Evolutionary conservation across 768 basidiomycete genomes (phyloP).

Genomic region (Kwoniella sp.): DNA sequence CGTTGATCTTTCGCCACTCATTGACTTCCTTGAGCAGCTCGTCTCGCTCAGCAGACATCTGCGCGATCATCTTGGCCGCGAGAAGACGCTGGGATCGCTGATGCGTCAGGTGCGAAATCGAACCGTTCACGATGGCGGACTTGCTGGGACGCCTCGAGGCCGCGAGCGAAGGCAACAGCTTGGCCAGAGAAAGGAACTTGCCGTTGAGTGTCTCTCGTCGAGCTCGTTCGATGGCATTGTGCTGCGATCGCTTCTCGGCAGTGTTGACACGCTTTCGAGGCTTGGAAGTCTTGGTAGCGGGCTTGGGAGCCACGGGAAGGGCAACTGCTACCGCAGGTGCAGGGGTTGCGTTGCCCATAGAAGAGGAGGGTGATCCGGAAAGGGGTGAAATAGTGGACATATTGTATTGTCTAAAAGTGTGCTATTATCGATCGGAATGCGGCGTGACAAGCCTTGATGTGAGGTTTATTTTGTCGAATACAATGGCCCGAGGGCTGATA

Average conservation of each 20-base stretch:
- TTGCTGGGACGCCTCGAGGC: constrained; percentile 91
- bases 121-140: constrained; percentile 92
- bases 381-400: constrained; percentile 29
- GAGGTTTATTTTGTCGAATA: not conserved
- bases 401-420: not conserved
- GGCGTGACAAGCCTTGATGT: not conserved
- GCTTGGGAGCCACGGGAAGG: constrained; percentile 1
- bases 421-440: not conserved
- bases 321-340: too few species aligned
- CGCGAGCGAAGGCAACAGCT: constrained; percentile 82
- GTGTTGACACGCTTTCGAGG: constrained; percentile 87
- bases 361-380: constrained; percentile 26
- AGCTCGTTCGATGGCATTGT: constrained; percentile 94
- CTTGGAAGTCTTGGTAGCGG: constrained; percentile 54
- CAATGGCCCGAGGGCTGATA: not conserved
- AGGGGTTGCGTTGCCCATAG: too few species aligned
- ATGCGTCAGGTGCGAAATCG: constrained; percentile 68
- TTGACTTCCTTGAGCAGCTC: constrained; percentile 85
- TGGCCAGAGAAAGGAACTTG: constrained; percentile 82
- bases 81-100: constrained; percentile 75
- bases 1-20: constrained; percentile 75
- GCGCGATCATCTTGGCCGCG: constrained; percentile 74
- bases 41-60: constrained; percentile 74
- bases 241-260: constrained; percentile 89
- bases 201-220: constrained; percentile 89